Base-by-base conservation (phyloP, 2,329 filamentous ascomycete species). In the Aspergillus oerlinghausenensis region DNA sequence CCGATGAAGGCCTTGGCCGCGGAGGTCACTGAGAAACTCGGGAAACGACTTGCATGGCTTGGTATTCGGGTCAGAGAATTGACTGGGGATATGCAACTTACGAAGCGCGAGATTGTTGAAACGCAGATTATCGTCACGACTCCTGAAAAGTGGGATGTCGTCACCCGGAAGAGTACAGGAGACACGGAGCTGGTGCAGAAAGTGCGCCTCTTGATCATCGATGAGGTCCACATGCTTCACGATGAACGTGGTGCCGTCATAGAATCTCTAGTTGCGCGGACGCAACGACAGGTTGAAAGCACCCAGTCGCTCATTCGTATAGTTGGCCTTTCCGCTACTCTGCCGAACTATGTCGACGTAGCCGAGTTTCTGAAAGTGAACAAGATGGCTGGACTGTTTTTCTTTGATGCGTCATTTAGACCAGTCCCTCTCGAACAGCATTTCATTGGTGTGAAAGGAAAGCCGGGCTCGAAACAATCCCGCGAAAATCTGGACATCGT, bases 151-250 rank as follows among this genome's bases (percentile, higher is more conserved):
- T 99, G 95, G 95, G 94, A 99, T 72, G 94, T 99, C 0, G 90
- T 99, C 4, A 99, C 94, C 3, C 84, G 94, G 59, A 99, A 97
- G 75, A 95, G 93, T 55, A 97, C 92, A 1, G 94, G 95, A 17
- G 94, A 99, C 70, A 97, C 94, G 0, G 94, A 97, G 70, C 83
- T 99, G 3, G 95, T 99, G 14, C 94, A 99, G 67, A 99, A 99
- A 72, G 94, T 99, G 25, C 86, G 93, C 10, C 80, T 99, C 1
- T 82, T 99, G 58, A 97, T 99, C 67, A 97, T 99, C 60, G 94
- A 99, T 73, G 94, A 99, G 77, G 94, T 99, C 1, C 94, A 99
- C 70, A 99, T 99, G 95, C 87, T 99, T 66, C 95, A 99, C 68
- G 94, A 99, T 71, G 94, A 97, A 73, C 87, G 94, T 71, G 94